These are phyloP conservation scores for Solanum chilense DNA, from an alignment of 257 asterid species.

Conservation along the genomic window DNA sequence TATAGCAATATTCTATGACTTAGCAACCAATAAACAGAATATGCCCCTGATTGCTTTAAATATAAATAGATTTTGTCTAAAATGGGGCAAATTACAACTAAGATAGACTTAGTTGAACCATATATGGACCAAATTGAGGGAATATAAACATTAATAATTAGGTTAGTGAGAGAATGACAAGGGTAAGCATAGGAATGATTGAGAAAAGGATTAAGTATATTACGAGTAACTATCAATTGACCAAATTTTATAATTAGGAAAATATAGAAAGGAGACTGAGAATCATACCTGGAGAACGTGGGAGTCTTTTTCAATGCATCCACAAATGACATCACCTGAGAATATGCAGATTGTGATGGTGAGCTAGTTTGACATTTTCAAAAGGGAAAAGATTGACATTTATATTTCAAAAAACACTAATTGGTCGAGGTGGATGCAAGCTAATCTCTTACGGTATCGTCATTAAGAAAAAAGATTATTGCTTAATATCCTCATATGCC, in stretches of 20 bases:
- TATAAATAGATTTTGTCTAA: background rate
- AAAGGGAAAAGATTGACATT: background rate
- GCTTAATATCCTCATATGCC: too few species aligned
- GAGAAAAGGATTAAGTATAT: background rate
- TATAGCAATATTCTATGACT: background rate
- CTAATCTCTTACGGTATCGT: too few species aligned
- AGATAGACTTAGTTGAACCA: background rate
- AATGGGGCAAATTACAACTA: background rate
- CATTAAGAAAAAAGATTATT: too few species aligned
- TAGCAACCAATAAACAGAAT: background rate
- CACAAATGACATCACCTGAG: background rate
- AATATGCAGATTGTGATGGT: background rate
- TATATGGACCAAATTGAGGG: background rate
- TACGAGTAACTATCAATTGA: background rate
- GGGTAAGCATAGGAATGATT: background rate
- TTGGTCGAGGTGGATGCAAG: background rate
- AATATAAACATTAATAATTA: background rate
- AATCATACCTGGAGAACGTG: constrained; percentile 16
- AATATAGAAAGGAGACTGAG: background rate
- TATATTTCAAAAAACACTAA: background rate
- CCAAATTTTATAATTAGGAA: background rate
- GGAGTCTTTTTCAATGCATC: background rate
- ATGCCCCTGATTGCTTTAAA: background rate
- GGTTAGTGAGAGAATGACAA: background rate
- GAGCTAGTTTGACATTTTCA: background rate